phyloP scores from a whole-genome alignment of 2,329 filamentous ascomycete species.

The Diaporthe vaccinii region DNA sequence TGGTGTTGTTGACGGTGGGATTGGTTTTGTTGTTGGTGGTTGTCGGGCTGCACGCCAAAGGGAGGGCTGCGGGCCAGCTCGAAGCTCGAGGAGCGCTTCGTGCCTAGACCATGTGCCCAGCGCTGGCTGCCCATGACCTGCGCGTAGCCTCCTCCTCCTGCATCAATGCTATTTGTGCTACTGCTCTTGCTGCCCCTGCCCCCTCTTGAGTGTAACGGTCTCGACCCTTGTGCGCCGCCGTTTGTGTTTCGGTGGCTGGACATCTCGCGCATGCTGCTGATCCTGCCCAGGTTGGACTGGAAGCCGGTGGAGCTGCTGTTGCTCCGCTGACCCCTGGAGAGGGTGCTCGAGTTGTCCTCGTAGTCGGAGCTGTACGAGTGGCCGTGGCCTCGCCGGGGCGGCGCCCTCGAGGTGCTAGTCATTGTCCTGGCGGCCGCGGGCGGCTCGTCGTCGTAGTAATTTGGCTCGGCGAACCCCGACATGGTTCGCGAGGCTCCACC shows the following conservation, averaged over 20 bases:
- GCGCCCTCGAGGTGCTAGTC: conserved; percentile 47
- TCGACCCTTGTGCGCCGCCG: conserved; percentile 50
- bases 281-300: conserved; percentile 69
- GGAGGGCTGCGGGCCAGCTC: conserved; percentile 72
- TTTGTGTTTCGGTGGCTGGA: conserved; percentile 51
- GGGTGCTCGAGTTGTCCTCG: conserved; percentile 64
- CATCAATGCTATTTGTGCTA: conserved; percentile 75
- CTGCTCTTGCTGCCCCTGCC: conserved; percentile 82
- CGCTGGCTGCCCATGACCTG: conserved; percentile 71
- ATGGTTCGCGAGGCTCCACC: conserved; percentile 45
- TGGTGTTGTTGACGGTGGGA: conserved; percentile 42
- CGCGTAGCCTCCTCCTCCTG: conserved; percentile 62
- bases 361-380: conserved; percentile 75
- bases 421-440: conserved; percentile 45
- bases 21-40: conserved; percentile 43
- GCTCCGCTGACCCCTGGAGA: conserved; percentile 76
- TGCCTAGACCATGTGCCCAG: conserved; percentile 64
- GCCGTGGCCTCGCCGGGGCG: conserved; percentile 52
- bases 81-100: conserved; percentile 76
- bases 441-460: conserved; percentile 52
- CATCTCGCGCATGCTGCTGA: conserved; percentile 72
- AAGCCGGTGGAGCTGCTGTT: conserved; percentile 79
- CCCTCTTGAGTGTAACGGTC: conserved; percentile 66
- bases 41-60: conserved; percentile 48
- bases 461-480: conserved; percentile 44